A percentile compares a stretch with the other conserved stretches of the same genome.
Conservation (phyloP, 139 green algal species). For the Micractinium sp. region DNA sequence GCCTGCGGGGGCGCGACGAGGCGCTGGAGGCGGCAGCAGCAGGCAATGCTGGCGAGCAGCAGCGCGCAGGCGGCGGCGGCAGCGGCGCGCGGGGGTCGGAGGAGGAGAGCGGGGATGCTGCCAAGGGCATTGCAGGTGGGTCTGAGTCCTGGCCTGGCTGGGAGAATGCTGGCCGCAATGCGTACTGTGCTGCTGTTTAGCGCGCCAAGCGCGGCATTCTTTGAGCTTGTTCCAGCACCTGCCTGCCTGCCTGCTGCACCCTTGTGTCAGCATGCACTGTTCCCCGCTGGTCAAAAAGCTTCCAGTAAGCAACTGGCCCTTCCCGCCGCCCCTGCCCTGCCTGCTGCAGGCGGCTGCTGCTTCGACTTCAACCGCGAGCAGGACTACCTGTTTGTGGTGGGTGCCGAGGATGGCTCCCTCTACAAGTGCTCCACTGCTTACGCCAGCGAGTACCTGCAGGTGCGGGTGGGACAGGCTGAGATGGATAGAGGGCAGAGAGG, state of each 20-base stretch:
- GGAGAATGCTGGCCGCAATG: not conserved
- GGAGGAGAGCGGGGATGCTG: conserved; percentile 9
- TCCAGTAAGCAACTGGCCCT: not conserved
- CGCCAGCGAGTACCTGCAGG: conserved; percentile 81
- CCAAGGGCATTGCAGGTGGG: conserved; percentile 21
- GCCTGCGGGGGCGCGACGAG: not conserved
- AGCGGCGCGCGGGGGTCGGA: not conserved
- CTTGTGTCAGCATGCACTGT: not conserved
- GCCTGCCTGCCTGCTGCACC: not conserved
- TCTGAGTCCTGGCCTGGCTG: not conserved
- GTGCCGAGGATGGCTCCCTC: conserved; percentile 87
- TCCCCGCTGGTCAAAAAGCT: not conserved
- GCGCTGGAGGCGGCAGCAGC: not conserved
- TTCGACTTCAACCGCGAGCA: conserved; percentile 87
- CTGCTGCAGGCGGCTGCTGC: conserved; percentile 68
- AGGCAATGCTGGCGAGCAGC: not conserved
- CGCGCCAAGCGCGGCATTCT: not conserved
- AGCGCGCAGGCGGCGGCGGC: not conserved
- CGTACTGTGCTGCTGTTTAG: not conserved
- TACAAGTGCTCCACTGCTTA: conserved; percentile 92
- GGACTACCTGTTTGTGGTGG: conserved; percentile 86
- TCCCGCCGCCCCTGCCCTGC: not conserved
- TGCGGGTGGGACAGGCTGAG: not conserved
- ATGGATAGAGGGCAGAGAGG: not conserved
- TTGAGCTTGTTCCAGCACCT: not conserved